Percentiles rank a stretch among this genome's conserved stretches.
phyloP scores from a whole-genome alignment of 1,284 basidiomycete genomes.

The Rhodotorula mucilaginosa region DNA sequence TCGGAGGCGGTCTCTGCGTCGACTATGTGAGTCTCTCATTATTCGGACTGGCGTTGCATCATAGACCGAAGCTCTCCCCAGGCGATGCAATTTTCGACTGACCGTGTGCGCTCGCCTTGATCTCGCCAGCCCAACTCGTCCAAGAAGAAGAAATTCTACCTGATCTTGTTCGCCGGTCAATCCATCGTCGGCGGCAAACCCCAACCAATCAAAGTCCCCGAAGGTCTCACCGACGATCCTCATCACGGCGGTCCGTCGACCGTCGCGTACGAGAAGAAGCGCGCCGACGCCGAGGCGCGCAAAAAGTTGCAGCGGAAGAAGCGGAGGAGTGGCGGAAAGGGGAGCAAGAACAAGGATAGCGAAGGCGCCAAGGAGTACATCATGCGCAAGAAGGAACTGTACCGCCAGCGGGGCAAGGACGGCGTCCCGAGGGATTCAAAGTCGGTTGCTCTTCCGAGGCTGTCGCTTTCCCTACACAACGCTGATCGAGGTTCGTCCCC shows the following conservation, averaged over 20 bases:
- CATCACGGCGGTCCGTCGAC: slow-evolving; percentile 44
- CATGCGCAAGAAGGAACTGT: slow-evolving; percentile 59
- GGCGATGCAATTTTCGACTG: background rate
- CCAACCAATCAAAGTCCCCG: slow-evolving; percentile 31
- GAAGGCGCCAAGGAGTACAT: slow-evolving; percentile 54
- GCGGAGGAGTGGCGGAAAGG: slow-evolving; percentile 11
- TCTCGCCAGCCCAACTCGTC: slow-evolving; percentile 65
- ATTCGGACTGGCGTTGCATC: background rate
- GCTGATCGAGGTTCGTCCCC: too few species aligned
- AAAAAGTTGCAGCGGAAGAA: slow-evolving; percentile 23
- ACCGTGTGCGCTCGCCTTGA: too few species aligned
- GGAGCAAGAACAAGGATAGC: background rate
- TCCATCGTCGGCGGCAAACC: slow-evolving; percentile 33
- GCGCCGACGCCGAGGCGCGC: slow-evolving; percentile 39
- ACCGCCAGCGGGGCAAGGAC: slow-evolving; percentile 57
- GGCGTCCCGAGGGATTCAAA: slow-evolving; percentile 46
- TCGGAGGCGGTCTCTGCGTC: slow-evolving; percentile 93
- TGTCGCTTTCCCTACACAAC: too few species aligned
- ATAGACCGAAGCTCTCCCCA: background rate
- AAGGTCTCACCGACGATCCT: slow-evolving; percentile 49
- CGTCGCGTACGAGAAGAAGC: slow-evolving; percentile 65
- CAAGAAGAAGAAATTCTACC: slow-evolving; percentile 85
- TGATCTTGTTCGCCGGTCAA: slow-evolving; percentile 78
- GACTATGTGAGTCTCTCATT: slow-evolving; percentile 61
- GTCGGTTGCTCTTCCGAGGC: slow-evolving; percentile 11